Base-by-base conservation (phyloP, 139 green algal species). In the Picochlorum sp. region DNA sequence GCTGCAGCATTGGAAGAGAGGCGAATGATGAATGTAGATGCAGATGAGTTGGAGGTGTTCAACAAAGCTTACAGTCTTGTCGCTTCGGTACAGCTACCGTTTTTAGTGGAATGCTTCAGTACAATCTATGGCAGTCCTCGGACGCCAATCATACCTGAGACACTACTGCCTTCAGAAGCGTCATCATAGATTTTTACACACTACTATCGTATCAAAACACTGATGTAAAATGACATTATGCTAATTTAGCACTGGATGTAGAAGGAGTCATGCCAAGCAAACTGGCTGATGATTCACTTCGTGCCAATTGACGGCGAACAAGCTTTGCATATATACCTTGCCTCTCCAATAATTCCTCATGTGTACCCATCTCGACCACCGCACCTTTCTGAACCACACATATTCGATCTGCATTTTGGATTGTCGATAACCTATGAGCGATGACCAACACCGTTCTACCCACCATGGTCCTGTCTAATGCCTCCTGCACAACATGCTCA, bases 371-470 rank as follows among this genome's bases (percentile, higher is more conserved):
- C 73, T 91, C 83, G 6, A 50, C 68, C 34, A 92, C 73, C 11
- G 26, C 16, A 6, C 83, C 83, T 15, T 76, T 68, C 23, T 72
- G 41, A 15, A 91, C 61, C 23, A 90, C 83, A 34, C 88, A 61
- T 57, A 97, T 95, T 24, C 80, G 66, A 71, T 92, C 64, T 11
- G 91, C 89, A 60, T 76, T 62, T 65, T 90, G 80, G 45, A 97
- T 82, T 4, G 91, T 97, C 47, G 74, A 89, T 54, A 97, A 76
- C 14, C 91, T 67, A 75, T 97, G 91, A 3, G 91, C 91, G 30
- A 97, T 93, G 11, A 97, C 85, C 3, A 97, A 63, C 9, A 90
- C 82, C 1, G 91, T 97, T 51, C 87, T 78, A 23, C 77, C 80
- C 4, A 64, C 51, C 88, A 97, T 91, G 1, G 95, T 70, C 1